These are phyloP conservation scores for Apodospora peruviana DNA, from an alignment of 495 filamentous ascomycete genomes.

Conservation along the genomic window DNA sequence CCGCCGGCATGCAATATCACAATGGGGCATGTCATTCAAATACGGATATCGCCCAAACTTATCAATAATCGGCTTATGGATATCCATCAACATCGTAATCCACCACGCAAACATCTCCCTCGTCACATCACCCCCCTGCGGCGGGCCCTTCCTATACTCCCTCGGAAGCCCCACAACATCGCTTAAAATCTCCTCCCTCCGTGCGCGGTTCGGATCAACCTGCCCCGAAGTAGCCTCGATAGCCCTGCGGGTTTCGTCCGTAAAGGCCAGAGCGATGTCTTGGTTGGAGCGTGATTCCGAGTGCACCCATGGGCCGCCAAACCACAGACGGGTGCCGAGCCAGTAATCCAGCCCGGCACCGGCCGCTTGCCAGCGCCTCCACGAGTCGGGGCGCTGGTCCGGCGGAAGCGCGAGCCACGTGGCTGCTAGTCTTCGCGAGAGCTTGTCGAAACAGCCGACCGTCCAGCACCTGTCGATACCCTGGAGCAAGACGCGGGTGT, in stretches of 20 bases:
- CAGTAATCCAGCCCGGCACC: conserved; percentile 16
- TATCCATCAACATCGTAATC: conserved; percentile 17
- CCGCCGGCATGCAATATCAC: too few relatives aligned
- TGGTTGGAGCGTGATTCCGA: conserved; percentile 4
- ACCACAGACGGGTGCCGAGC: conserved; percentile 12
- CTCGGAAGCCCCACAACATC: conserved; percentile 13
- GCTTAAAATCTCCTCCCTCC: conserved; percentile 1
- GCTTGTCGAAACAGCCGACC: conserved; percentile 13
- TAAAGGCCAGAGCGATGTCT: conserved; percentile 4
- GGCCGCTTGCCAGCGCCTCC: conserved; percentile 10
- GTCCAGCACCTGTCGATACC: conserved; percentile 18
- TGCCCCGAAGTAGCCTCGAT: conserved; percentile 9
- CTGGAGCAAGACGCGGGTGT: conserved; percentile 11
- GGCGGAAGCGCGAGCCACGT: conserved; percentile 7
- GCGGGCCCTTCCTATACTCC: conserved; percentile 2
- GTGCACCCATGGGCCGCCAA: conserved; percentile 15
- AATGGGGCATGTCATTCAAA: conserved; percentile 16
- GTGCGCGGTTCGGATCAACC: conserved; percentile 8
- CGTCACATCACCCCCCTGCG: conserved; percentile 9
- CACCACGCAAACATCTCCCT: conserved; percentile 15
- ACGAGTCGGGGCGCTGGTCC: conserved; percentile 7
- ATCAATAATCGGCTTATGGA: conserved; percentile 18
- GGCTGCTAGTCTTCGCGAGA: conserved; percentile 11
- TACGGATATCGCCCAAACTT: conserved; percentile 19
- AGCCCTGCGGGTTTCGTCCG: conserved; percentile 6